Base-by-base conservation (phyloP, 106 monocot species). In the Narthecium ossifragum region DNA sequence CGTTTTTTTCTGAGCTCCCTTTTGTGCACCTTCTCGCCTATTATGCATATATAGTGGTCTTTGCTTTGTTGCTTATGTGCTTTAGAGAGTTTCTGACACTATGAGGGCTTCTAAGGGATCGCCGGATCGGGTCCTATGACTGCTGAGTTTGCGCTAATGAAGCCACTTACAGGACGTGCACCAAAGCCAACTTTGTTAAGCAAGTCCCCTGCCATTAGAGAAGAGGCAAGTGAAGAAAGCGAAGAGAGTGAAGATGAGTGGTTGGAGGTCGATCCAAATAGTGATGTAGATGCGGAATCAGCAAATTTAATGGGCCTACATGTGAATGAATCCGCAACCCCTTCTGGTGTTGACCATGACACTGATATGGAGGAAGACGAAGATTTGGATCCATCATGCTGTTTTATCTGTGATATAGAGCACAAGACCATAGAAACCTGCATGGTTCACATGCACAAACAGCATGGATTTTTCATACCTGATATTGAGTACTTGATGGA, bases 401-500 rank as follows among this genome's bases (percentile, higher is more conserved):
- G n/a, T n/a, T n/a, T n/a, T n/a, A n/a, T n/a, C n/a, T n/a, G n/a
- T n/a, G n/a, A n/a, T n/a, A n/a, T n/a, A n/a, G 72, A 80, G 54
- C 84, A 91, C 50, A 30, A 80, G 3, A 85, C 23, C 11, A 72
- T 88, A 43, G 98, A 88, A 63, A 79, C 56, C 15, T 99, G 98
- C 58, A 73, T 88, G 74, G 73, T 88, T 55, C 98, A 99, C 76
- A 82, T 99, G 98, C 87, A 99, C 47, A 99, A 82, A 61, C 70
- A 80, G 23, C 91, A 91, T 68, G 91, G 98, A 6, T 99, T 99
- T 62, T 99, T 85, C 57, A 99, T 91, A 33, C 91, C 91, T 33
- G 98, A 99, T 57, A 60, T 88, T 49, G 98, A 88, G 54, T 99
- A 85, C 69, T 51, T 99, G 74, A 91, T 91, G 73, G 91, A 99